These are phyloP conservation scores for Sphagnum magellanicum DNA, from an alignment of 228 moss, liverwort and hornwort species.

Conservation along the genomic window DNA sequence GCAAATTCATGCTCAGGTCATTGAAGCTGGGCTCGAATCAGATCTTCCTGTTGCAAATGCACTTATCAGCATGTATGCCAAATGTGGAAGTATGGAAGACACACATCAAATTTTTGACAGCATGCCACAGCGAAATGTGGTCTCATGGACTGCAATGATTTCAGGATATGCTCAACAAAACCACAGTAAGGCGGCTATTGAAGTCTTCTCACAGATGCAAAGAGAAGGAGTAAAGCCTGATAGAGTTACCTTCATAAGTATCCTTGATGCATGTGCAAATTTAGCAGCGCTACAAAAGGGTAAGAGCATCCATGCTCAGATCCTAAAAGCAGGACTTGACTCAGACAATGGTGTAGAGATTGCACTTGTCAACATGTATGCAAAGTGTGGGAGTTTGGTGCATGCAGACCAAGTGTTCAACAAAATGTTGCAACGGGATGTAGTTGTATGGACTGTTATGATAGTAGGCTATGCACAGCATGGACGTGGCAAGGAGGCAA, in stretches of 20 bases:
- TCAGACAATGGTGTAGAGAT: slow-evolving; percentile 1
- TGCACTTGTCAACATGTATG: slow-evolving; percentile 1
- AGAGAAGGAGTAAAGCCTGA: slow-evolving; percentile 3
- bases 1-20: slow-evolving; percentile 32
- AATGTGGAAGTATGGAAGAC: slow-evolving; percentile 50
- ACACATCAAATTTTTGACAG: slow-evolving; percentile 37
- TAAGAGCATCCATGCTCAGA: background rate
- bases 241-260: background rate
- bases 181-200: slow-evolving; percentile 1
- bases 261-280: background rate
- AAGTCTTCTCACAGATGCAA: slow-evolving; percentile 10
- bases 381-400: slow-evolving; percentile 1
- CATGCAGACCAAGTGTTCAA: slow-evolving; percentile 4
- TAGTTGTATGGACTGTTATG: slow-evolving; percentile 3
- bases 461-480: slow-evolving; percentile 5
- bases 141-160: slow-evolving; percentile 56
- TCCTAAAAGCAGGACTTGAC: background rate
- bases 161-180: slow-evolving; percentile 9
- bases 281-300: slow-evolving; percentile 1
- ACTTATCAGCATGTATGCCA: slow-evolving; percentile 56
- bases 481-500: slow-evolving; percentile 1
- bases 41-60: slow-evolving; percentile 39
- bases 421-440: slow-evolving; percentile 3
- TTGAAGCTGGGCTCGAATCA: slow-evolving; percentile 13
- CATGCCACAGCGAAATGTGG: slow-evolving; percentile 39